Base-by-base conservation (phyloP, 176 grass and related monocot genomes). In the Puccinellia tenuiflora region DNA sequence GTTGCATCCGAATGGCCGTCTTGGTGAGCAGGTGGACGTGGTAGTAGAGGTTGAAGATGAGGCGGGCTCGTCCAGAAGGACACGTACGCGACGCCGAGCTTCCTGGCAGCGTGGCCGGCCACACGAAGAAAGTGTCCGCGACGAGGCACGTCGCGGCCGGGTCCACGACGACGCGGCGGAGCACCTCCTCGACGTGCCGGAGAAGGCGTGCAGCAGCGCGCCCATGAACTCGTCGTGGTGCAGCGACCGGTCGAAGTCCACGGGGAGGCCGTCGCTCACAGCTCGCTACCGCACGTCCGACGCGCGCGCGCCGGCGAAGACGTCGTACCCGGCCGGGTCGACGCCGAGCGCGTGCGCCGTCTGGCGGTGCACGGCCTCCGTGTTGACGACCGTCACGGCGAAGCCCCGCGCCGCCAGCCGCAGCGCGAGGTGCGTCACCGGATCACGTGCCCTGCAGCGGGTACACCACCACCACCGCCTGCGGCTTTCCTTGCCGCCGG, bases 31-130 rank as follows among this genome's bases (percentile, higher is more conserved):
- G 84, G 29, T 86, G 55, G 84, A 88, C 78, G 75, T 91, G 91
- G 77, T 82, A 91, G 62, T 93, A 90, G 52, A 93, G 68, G 26
- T 20, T 51, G 85, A 93, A 93, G 74, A 91, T 78, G 60, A 97
- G 61, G 91, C 89, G 0, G 94, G 74, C 78, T 97, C 7, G 91
- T 97, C 92, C 89, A 94, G 83, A 92, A 94, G 3, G 92, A 94
- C 29, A 90, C 76, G 57, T 94, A 94, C 16, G 53, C 79, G 12
- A 93, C 25, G 13, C 82, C 88, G 6, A 91, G 55, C 81, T 91
- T 97, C 69, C 79, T 75, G 8, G 78, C 24, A 93, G 66, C 6
- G 86, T 75, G 9, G 91, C 86, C 1, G 91, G 86, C 91, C 94
- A 97, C 1, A 93, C 86, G 85, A 88, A 89, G 81, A 91, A 89